Conservation (phyloP, 2,329 filamentous ascomycete species). For the Helotiales sp. region DNA sequence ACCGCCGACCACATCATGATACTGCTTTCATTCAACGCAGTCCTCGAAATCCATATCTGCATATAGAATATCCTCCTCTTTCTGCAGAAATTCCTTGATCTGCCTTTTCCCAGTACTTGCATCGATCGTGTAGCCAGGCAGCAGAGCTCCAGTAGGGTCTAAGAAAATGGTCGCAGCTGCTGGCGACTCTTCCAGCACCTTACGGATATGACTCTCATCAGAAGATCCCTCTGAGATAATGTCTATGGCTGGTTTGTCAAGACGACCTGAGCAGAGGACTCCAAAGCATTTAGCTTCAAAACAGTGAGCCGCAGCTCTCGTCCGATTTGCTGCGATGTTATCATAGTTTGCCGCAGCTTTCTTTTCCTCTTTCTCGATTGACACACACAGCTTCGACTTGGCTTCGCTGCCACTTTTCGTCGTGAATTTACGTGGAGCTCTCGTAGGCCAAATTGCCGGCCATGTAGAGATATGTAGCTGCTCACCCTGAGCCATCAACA, state of each 20-base stretch:
- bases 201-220: slow-evolving; percentile 39
- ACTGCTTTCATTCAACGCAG: slow-evolving; percentile 61
- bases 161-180: slow-evolving; percentile 56
- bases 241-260: slow-evolving; percentile 49
- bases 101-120: slow-evolving; percentile 28
- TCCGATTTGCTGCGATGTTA: slow-evolving; percentile 58
- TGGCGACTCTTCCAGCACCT: slow-evolving; percentile 46
- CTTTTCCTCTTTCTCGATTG: background rate
- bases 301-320: slow-evolving; percentile 57
- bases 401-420: background rate
- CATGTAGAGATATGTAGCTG: slow-evolving; percentile 60
- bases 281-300: slow-evolving; percentile 64
- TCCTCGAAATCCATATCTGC: slow-evolving; percentile 55
- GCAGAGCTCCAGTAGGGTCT: slow-evolving; percentile 53
- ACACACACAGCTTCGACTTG: background rate
- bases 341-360: slow-evolving; percentile 50
- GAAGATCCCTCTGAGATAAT: slow-evolving; percentile 41
- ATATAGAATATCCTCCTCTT: slow-evolving; percentile 55
- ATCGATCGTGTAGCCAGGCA: slow-evolving; percentile 47
- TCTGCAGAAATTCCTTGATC: slow-evolving; percentile 48
- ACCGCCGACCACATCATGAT: slow-evolving; percentile 59
- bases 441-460: slow-evolving; percentile 60
- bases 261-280: slow-evolving; percentile 52
- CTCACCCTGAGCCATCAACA: slow-evolving; percentile 59
- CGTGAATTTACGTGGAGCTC: slow-evolving; percentile 26